phyloP scores from a whole-genome alignment of 768 basidiomycete species.

The Mrakia gelida region DNA sequence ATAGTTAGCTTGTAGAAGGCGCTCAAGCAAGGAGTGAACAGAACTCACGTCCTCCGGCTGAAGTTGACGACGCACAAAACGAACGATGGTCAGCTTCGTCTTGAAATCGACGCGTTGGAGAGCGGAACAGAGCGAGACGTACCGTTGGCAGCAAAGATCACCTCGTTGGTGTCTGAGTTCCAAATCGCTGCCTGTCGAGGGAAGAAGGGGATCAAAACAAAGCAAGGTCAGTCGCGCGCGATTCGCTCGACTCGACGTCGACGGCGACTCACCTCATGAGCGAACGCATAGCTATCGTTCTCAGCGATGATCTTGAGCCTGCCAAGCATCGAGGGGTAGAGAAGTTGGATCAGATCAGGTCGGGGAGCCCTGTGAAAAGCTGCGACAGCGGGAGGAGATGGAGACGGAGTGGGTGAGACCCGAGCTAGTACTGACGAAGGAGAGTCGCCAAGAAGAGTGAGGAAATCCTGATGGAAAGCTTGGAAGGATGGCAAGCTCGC shows the following conservation, averaged over 20 bases:
- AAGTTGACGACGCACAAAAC: not conserved
- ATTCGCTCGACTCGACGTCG: not conserved
- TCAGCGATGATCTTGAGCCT: constrained; percentile 61
- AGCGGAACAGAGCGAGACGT: not conserved
- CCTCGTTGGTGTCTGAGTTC: constrained; percentile 60
- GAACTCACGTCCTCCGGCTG: constrained; percentile 9
- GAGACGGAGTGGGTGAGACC: constrained; percentile 45
- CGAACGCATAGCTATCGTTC: constrained; percentile 60
- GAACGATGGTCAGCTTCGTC: not conserved
- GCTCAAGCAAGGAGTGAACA: too few relatives aligned
- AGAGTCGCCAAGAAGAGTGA: not conserved
- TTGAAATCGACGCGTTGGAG: not conserved
- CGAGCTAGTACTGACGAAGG: constrained; percentile 34
- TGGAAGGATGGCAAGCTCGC: constrained; percentile 41
- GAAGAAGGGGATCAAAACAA: not conserved
- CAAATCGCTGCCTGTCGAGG: constrained; percentile 36
- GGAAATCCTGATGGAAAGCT: constrained; percentile 58
- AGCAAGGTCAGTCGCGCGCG: not conserved
- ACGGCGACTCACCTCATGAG: constrained; percentile 55
- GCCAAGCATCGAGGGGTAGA: constrained; percentile 55
- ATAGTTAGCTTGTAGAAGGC: too few relatives aligned
- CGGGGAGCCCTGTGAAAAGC: constrained; percentile 40
- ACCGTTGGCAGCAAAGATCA: constrained; percentile 55
- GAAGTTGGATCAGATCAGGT: constrained; percentile 53
- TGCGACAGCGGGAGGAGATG: too few relatives aligned